Base-by-base conservation (phyloP, 139 green algal genomes). In the Coelastrella sp. region DNA sequence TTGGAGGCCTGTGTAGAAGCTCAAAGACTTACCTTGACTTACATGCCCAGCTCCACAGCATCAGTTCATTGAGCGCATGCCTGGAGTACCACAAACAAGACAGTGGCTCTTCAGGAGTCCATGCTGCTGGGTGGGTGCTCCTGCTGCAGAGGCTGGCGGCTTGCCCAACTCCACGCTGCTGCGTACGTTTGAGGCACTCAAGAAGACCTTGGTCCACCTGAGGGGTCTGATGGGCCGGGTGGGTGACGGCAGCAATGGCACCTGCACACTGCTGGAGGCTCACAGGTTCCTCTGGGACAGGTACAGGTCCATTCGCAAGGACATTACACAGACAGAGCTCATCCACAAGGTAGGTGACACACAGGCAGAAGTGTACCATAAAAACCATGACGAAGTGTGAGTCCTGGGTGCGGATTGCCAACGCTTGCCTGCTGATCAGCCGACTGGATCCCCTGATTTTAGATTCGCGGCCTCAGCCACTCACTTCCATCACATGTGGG, bases 231-330 rank as follows among this genome's bases (percentile, higher is more conserved):
- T 99, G 90, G 93, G 95, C 73, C 87, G 87, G 8, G 58, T 88
- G 35, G 68, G 68, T 84, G 61, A 27, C n/a, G 27, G 35, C 83
- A 79, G 63, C 65, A 15, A 63, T 57, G 59, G n/a, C 24, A 70
- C 22, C 5, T 49, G 66, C 15, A 58, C 15, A 19, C 84, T 88
- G 84, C 84, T 88, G 68, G 84, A 88, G 68, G 84, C 84, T 0
- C 84, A 88, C 68, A 59, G 93, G 74, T 99, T 98, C 82, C 93
- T 99, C 87, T 99, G 97, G 97, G 97, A 99, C 90, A 92, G 97
- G 15, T 98, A 97, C 91, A 90, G 97, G 22, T 93, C 93, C 63
- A 92, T 99, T 49, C 94, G 96, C 19, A 93, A 96, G 84, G 96
- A 98, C 91, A 88, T 98, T 56, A 95, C 92, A 59, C 92, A 98